Conservation (phyloP, 768 basidiomycete species). For the Lactarius tabidus region DNA sequence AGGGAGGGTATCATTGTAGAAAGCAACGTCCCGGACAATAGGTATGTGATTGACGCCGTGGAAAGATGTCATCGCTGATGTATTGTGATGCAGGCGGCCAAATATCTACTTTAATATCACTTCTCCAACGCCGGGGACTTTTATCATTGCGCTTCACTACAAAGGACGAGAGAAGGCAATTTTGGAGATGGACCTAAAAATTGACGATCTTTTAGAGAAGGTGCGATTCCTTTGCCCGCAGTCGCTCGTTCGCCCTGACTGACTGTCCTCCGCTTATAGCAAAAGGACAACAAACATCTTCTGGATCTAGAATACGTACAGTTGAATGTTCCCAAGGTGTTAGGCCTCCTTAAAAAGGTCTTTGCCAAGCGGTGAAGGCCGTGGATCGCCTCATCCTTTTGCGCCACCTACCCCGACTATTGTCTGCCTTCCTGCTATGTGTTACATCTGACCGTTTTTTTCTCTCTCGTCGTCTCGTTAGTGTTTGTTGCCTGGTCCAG, state of each 20-base stretch:
- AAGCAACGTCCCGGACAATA: slow-evolving; percentile 97
- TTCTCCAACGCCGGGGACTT: slow-evolving; percentile 95
- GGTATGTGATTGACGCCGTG: slow-evolving; percentile 47
- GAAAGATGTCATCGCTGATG: slow-evolving; percentile 11
- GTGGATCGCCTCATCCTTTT: neutral
- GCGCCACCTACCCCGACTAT: slow-evolving; percentile 11
- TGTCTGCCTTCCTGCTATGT: slow-evolving; percentile 15
- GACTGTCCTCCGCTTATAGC: slow-evolving; percentile 44
- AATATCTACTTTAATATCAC: slow-evolving; percentile 99
- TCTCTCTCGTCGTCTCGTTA: slow-evolving; percentile 4
- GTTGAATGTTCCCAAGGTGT: slow-evolving; percentile 92
- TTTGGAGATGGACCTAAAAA: slow-evolving; percentile 98
- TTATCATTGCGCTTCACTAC: slow-evolving; percentile 98
- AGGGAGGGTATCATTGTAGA: slow-evolving; percentile 99
- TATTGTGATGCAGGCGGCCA: slow-evolving; percentile 58
- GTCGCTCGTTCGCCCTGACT: neutral
- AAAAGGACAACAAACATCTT: slow-evolving; percentile 98
- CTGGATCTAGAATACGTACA: slow-evolving; percentile 98
- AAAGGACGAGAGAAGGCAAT: slow-evolving; percentile 99
- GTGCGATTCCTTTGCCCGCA: slow-evolving; percentile 40
- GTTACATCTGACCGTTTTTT: slow-evolving; percentile 15
- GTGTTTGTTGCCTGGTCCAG: slow-evolving; percentile 16
- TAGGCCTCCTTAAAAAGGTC: slow-evolving; percentile 90
- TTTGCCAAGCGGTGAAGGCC: slow-evolving; percentile 72
- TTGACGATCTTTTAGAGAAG: slow-evolving; percentile 97